These are phyloP conservation scores for Ophiocordyceps unilateralis DNA, from an alignment of 2,329 filamentous ascomycete species.

Conservation along the genomic window DNA sequence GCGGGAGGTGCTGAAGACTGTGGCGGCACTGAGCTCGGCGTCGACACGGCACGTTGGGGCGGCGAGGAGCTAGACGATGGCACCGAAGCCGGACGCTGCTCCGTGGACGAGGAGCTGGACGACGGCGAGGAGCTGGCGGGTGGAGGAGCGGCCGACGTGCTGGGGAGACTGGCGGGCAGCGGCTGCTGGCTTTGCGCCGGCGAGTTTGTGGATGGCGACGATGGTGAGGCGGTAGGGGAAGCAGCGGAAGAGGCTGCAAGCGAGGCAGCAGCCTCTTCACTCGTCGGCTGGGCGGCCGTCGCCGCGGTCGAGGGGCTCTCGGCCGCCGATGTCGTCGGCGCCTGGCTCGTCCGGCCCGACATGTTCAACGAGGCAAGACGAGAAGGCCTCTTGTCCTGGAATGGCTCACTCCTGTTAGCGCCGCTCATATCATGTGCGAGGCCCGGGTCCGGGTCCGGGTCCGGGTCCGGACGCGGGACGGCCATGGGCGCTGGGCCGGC, in stretches of 20 bases:
- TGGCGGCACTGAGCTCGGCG: neutral
- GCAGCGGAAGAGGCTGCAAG: neutral
- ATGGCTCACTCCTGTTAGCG: neutral
- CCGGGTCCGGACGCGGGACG: neutral
- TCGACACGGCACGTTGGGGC: neutral
- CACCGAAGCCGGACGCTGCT: neutral
- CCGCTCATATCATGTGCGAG: neutral
- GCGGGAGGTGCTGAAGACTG: neutral
- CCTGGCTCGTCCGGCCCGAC: neutral
- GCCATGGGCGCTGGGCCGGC: neutral
- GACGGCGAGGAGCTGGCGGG: constrained; percentile 3
- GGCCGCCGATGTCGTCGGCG: neutral
- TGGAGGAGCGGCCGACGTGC: neutral
- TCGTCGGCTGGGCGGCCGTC: neutral
- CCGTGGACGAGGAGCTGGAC: constrained; percentile 2
- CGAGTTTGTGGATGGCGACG: neutral
- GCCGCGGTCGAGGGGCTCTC: neutral
- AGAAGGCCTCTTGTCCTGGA: neutral
- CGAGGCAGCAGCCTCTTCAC: neutral
- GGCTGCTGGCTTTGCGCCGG: neutral
- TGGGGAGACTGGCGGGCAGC: neutral
- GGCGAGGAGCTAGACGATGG: neutral
- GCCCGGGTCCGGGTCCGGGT: neutral
- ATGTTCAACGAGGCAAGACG: neutral
- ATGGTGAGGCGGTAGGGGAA: neutral